A percentile compares a stretch with the other conserved stretches of the same genome.
Conservation (phyloP, 2,329 filamentous ascomycete genomes). For the Clonostachys chloroleuca region DNA sequence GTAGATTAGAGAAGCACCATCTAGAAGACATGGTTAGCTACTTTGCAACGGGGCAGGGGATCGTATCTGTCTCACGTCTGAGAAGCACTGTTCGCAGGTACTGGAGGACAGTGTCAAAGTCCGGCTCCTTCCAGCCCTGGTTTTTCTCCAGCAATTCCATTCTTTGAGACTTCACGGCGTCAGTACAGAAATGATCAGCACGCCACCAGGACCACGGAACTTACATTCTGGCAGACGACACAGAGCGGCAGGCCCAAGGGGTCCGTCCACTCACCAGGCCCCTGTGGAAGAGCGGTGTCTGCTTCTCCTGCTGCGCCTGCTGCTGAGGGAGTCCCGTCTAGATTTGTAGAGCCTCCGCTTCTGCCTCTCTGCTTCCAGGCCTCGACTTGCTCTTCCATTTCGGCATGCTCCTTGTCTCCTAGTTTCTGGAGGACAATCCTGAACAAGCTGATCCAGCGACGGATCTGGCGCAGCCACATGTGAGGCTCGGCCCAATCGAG, state of each 20-base stretch:
- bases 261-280: slow-evolving; percentile 91
- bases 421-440: slow-evolving; percentile 71
- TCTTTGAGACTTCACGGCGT: slow-evolving; percentile 62
- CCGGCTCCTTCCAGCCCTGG: slow-evolving; percentile 89
- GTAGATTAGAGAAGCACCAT: slow-evolving; percentile 82
- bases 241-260: slow-evolving; percentile 81
- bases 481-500: slow-evolving; percentile 95
- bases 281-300: slow-evolving; percentile 70
- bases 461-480: slow-evolving; percentile 83
- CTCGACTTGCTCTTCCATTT: slow-evolving; percentile 82
- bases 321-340: slow-evolving; percentile 57
- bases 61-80: slow-evolving; percentile 52
- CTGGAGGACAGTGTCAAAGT: slow-evolving; percentile 94
- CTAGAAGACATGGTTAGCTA: slow-evolving; percentile 31
- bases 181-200: slow-evolving; percentile 9
- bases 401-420: slow-evolving; percentile 70
- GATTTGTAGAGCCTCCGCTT: slow-evolving; percentile 54
- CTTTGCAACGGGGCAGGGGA: slow-evolving; percentile 21
- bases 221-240: slow-evolving; percentile 92
- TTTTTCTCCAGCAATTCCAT: slow-evolving; percentile 89
- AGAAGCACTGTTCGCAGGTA: slow-evolving; percentile 86
- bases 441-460: slow-evolving; percentile 84
- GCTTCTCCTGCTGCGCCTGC: slow-evolving; percentile 50
- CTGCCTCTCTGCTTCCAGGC: slow-evolving; percentile 74
- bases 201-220: slow-evolving; percentile 15